A percentile compares a stretch with the other conserved stretches of the same genome.
Conservation (phyloP, 805 yeast species). For the Wickerhamiella lipophila region DNA sequence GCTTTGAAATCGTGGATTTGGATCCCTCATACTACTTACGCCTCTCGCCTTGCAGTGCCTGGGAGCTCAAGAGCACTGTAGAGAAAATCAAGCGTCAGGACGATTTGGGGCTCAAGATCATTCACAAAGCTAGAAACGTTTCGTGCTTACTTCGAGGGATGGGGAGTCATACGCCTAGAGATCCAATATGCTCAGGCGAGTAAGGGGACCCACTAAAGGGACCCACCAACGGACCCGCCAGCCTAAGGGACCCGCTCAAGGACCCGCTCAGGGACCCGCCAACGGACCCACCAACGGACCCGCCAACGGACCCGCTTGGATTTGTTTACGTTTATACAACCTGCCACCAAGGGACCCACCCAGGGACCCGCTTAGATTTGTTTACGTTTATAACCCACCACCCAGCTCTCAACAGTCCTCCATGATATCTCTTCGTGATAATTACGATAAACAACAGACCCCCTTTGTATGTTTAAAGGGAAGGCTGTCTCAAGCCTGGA, state of each 20-base stretch:
- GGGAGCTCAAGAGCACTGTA: not conserved
- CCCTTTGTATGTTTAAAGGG: conserved; percentile 26
- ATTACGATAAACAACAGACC: conserved; percentile 1
- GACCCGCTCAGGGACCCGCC: not conserved
- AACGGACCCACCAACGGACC: no score
- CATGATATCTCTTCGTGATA: not conserved
- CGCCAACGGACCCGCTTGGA: not conserved
- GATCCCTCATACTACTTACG: not conserved
- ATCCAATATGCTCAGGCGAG: no score
- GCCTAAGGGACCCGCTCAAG: no score
- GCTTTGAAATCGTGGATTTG: not conserved
- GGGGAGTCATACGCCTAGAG: not conserved
- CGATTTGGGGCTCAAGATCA: no score
- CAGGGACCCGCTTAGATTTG: not conserved
- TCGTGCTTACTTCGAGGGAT: not conserved
- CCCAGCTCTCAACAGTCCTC: no score
- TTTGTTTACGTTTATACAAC: no score
- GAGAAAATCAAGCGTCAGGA: not conserved
- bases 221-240: no score
- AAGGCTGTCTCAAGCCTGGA: conserved; percentile 28
- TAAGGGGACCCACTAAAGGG: no score
- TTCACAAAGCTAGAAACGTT: not conserved
- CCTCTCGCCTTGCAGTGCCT: conserved; percentile 5
- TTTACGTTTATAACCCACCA: no score
- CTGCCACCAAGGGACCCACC: no score